These are phyloP conservation scores for Grigorovia jiainica DNA, from an alignment of 805 yeast genomes.

Conservation along the genomic window DNA sequence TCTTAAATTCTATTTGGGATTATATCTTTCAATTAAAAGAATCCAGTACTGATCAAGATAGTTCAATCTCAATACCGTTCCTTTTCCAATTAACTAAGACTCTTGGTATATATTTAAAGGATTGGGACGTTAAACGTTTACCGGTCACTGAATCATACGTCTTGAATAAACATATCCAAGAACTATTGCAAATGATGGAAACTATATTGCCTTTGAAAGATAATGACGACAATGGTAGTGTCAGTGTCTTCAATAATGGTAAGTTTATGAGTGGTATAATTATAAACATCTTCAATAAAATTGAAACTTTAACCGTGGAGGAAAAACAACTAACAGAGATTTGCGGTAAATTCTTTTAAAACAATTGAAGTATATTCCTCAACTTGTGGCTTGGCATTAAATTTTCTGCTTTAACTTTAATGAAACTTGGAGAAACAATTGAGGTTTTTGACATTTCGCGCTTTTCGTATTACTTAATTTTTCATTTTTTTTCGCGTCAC, in stretches of 20 bases:
- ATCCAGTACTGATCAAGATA: not conserved
- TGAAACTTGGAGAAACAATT: too few species aligned
- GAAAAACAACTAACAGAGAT: conserved; percentile 8
- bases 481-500: too few species aligned
- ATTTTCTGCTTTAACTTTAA: too few species aligned
- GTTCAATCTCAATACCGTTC: conserved; percentile 11
- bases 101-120: conserved; percentile 21
- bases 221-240: conserved; percentile 17
- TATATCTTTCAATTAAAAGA: conserved; percentile 17
- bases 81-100: conserved; percentile 26
- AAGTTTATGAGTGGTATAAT: conserved; percentile 24
- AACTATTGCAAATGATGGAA: conserved; percentile 12
- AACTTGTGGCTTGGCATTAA: too few species aligned
- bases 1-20: conserved; percentile 15
- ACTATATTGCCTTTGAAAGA: conserved; percentile 9
- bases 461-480: too few species aligned
- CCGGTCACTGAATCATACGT: conserved; percentile 2
- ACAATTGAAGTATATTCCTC: too few species aligned
- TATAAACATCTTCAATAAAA: conserved; percentile 7
- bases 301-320: conserved; percentile 6
- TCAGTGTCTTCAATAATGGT: conserved; percentile 23
- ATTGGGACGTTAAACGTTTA: conserved; percentile 3
- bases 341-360: not conserved
- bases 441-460: too few species aligned
- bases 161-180: conserved; percentile 5